Base-by-base conservation (phyloP, 495 filamentous ascomycete species). In the Trichoderma virens region DNA sequence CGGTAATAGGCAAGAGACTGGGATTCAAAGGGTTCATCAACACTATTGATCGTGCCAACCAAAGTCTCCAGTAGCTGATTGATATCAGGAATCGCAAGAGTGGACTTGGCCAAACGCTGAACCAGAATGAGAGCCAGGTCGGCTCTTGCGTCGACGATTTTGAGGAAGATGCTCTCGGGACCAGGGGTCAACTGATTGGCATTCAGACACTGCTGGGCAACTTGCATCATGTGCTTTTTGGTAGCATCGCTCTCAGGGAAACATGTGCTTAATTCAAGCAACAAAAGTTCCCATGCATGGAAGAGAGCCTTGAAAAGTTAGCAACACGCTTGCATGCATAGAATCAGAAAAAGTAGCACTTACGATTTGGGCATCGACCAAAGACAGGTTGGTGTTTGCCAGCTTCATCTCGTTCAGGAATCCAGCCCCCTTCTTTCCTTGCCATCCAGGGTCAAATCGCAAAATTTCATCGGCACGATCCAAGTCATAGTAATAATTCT, bases 281-380 rank as follows among this genome's bases (percentile, higher is more conserved):
- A 86, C 14, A 99, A 85, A 60, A 89, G 86, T 72, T 91, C 93
- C 94, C 94, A 99, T 65, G 90, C 88, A 65, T 89, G 82, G 61
- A 96, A 86, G 38, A 99, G 85, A 63, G 80, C 80, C 88, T 92
- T 54, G 38, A 59, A 63, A 54, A 65, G 70, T 80, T 74, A 80
- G 72, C 28, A 54, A 67, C 7, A n/a, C n/a, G n/a, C n/a, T 16
- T 54, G 31, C 54, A 25, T 1, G 9, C 2, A 43, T 27, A 1
- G 23, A 16, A 18, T 54, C 41, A 38, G 4, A 20, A 3, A 11
- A 38, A 3, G 8, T 5, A 47, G 56, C 65, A 84, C 90, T 78
- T 83, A 92, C 88, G 66, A 94, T 85, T 78, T 98, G 91, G 39
- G 93, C 88, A 71, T 97, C 92, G 54, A 98, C 90, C 18, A 96